phyloP scores from a whole-genome alignment of 768 basidiomycete species.

The Tricholoma sp. region DNA sequence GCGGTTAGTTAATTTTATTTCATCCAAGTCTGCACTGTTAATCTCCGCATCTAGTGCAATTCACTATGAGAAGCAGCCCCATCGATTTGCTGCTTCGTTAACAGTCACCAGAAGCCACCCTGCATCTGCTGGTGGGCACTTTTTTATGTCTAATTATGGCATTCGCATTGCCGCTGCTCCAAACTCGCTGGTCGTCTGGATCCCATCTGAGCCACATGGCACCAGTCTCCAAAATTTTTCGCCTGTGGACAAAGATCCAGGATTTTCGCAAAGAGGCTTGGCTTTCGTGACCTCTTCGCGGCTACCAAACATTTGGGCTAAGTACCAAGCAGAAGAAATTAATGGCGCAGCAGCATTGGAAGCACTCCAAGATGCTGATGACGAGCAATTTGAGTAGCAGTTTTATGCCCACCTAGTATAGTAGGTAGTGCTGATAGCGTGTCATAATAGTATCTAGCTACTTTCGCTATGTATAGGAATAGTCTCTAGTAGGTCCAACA shows the following conservation, averaged over 20 bases:
- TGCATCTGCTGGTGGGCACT: conserved; percentile 4
- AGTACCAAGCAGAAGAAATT: too few relatives aligned
- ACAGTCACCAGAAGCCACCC: conserved; percentile 3
- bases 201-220: conserved; percentile 9
- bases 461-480: too few relatives aligned
- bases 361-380: too few relatives aligned
- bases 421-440: too few relatives aligned
- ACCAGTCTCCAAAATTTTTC: conserved; percentile 11
- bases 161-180: conserved; percentile 1
- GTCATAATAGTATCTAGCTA: too few relatives aligned
- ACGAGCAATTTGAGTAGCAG: too few relatives aligned
- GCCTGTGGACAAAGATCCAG: conserved; percentile 3
- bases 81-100: conserved; percentile 9
- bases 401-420: too few relatives aligned
- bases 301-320: not conserved
- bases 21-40: not conserved
- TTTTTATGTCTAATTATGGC: conserved; percentile 10
- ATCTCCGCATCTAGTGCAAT: conserved; percentile 3
- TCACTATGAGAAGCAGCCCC: conserved; percentile 13
- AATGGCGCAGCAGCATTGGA: too few relatives aligned
- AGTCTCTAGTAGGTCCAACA: too few relatives aligned
- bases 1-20: conserved; percentile 6
- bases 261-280: conserved; percentile 5
- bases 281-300: conserved; percentile 4
- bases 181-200: conserved; percentile 12